These are phyloP conservation scores for Notholithocarpus densiflorus DNA, from an alignment of 306 rosid species.

Conservation along the genomic window DNA sequence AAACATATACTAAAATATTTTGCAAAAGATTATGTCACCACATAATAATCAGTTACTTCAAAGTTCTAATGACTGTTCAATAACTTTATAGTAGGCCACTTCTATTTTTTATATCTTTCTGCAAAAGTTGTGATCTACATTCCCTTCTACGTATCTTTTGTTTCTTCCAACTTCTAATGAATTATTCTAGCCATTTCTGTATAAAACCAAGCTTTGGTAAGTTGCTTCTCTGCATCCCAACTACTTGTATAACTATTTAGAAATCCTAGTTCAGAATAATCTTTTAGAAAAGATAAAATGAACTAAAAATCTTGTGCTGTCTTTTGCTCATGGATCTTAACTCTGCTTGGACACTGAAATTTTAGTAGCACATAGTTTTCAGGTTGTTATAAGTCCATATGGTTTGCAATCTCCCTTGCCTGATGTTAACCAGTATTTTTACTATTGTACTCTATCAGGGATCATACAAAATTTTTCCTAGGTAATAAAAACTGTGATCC, in stretches of 20 bases:
- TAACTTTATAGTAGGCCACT: not conserved
- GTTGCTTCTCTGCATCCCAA: not conserved
- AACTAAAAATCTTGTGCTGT: not conserved
- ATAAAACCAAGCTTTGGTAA: not conserved
- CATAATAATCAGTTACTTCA: not conserved
- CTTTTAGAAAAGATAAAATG: not conserved
- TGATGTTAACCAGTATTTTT: too few relatives aligned
- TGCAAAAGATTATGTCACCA: not conserved
- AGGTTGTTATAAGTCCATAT: too few relatives aligned
- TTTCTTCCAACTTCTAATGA: not conserved
- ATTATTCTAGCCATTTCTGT: not conserved
- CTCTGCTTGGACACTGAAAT: not conserved
- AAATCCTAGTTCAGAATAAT: not conserved
- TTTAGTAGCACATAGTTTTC: not conserved
- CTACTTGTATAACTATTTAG: not conserved
- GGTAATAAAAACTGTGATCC: too few relatives aligned
- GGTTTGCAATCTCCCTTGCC: too few relatives aligned
- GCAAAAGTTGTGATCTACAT: not conserved
- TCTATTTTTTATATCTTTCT: not conserved
- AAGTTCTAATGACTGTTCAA: not conserved
- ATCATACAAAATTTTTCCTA: too few relatives aligned
- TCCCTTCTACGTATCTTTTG: not conserved
- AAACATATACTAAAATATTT: not conserved
- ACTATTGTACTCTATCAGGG: too few relatives aligned
- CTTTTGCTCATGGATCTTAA: not conserved